phyloP scores from a whole-genome alignment of 257 asterid species.

The Solanum stenotomum region DNA sequence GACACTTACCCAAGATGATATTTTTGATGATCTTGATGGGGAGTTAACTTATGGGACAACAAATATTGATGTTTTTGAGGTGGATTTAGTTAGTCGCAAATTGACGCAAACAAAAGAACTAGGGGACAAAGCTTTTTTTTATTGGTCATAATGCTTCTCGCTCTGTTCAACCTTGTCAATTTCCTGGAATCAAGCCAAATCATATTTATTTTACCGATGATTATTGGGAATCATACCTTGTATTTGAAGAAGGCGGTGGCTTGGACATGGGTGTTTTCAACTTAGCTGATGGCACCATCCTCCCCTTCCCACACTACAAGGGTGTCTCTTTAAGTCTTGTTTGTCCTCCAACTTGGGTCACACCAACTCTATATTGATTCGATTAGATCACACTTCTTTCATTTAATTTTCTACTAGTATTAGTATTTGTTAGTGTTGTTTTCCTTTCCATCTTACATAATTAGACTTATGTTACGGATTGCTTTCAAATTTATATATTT shows the following conservation, averaged over 20 bases:
- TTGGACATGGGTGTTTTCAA: too few relatives aligned
- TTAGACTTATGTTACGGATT: too few relatives aligned
- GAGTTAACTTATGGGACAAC: not conserved
- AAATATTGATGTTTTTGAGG: not conserved
- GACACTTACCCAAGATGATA: too few relatives aligned
- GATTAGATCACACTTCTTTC: too few relatives aligned
- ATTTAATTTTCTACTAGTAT: too few relatives aligned
- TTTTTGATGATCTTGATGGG: too few relatives aligned
- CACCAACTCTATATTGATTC: not conserved
- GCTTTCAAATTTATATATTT: too few relatives aligned
- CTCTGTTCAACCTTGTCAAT: not conserved
- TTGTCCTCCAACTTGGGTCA: not conserved
- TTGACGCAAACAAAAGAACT: not conserved
- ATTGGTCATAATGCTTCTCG: not conserved
- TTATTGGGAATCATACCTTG: too few relatives aligned
- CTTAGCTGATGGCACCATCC: not conserved
- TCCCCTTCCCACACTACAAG: not conserved
- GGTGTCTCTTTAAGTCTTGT: not conserved
- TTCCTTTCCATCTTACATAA: too few relatives aligned
- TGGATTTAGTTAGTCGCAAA: not conserved
- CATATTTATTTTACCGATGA: not conserved
- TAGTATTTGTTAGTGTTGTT: too few relatives aligned
- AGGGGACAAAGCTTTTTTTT: not conserved
- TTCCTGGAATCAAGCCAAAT: not conserved
- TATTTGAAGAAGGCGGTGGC: too few relatives aligned